phyloP scores from a whole-genome alignment of 2,329 filamentous ascomycete species.

The Diaporthe helianthi region DNA sequence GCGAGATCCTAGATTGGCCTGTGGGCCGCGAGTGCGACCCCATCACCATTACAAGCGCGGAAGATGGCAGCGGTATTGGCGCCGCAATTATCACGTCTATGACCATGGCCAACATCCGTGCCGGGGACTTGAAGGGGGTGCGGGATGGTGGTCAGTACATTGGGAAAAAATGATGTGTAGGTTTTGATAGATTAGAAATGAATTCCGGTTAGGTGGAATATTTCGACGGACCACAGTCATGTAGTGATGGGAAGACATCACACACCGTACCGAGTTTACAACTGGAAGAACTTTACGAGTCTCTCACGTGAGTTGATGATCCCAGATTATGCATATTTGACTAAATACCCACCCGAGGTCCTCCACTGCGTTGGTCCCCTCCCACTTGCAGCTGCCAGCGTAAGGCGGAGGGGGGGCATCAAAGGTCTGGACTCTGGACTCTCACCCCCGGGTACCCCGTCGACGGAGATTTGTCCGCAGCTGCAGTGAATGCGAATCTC shows the following conservation, averaged over 20 bases:
- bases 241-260: not conserved
- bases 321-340: not conserved
- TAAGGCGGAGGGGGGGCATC: no score
- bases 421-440: no score
- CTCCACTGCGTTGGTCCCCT: no score
- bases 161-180: conserved; percentile 4
- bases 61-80: conserved; percentile 78
- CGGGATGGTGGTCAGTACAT: conserved; percentile 25
- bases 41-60: conserved; percentile 70
- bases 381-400: no score
- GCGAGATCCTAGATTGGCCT: conserved; percentile 77
- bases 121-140: conserved; percentile 24
- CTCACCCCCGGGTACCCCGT: no score
- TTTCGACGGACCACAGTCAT: not conserved
- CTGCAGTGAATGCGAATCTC: not conserved
- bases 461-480: not conserved
- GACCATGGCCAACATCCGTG: conserved; percentile 38
- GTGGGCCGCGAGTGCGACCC: conserved; percentile 70
- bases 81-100: conserved; percentile 72
- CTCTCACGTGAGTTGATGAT: not conserved
- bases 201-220: not conserved
- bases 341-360: no score
- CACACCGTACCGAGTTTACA: no score
- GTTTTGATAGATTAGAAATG: not conserved
- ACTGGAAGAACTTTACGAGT: not conserved